Evolutionary conservation across 78 protist species (phyloP).

Genomic region (Isochrysis galbana): DNA sequence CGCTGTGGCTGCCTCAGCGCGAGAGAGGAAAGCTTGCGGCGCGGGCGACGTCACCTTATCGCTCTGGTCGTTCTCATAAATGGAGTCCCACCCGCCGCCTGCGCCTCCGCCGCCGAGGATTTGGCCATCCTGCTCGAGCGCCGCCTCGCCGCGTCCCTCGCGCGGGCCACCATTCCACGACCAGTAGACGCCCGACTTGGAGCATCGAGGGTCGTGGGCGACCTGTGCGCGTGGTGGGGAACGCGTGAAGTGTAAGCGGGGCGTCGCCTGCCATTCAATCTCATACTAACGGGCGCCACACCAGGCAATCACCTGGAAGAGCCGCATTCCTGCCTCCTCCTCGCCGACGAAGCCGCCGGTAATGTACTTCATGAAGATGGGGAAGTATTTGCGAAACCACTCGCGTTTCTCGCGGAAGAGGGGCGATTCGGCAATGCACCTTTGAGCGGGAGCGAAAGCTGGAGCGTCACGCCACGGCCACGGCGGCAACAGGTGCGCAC

Average conservation of each 20-base stretch:
- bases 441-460: too few species aligned
- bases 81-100: conserved; percentile 42
- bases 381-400: conserved; percentile 50
- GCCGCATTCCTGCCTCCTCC: conserved; percentile 46
- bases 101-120: conserved; percentile 22
- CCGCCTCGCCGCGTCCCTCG: neutral
- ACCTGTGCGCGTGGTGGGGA: neutral
- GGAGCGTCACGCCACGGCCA: too few species aligned
- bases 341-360: conserved; percentile 50
- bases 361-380: conserved; percentile 55
- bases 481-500: neutral
- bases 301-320: conserved; percentile 46
- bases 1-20: too few species aligned
- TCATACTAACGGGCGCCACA: too few species aligned
- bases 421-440: conserved; percentile 44
- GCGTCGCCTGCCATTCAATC: too few species aligned
- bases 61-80: conserved; percentile 52
- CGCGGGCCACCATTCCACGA: conserved; percentile 52
- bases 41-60: too few species aligned
- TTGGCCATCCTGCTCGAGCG: neutral
- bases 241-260: too few species aligned
- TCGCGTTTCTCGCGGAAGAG: conserved; percentile 51
- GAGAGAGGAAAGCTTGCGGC: too few species aligned
- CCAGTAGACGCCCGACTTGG: conserved; percentile 52
- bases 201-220: conserved; percentile 9